Base-by-base conservation (phyloP, 768 basidiomycete species). In the Sistotremastrum niveocremeum region DNA sequence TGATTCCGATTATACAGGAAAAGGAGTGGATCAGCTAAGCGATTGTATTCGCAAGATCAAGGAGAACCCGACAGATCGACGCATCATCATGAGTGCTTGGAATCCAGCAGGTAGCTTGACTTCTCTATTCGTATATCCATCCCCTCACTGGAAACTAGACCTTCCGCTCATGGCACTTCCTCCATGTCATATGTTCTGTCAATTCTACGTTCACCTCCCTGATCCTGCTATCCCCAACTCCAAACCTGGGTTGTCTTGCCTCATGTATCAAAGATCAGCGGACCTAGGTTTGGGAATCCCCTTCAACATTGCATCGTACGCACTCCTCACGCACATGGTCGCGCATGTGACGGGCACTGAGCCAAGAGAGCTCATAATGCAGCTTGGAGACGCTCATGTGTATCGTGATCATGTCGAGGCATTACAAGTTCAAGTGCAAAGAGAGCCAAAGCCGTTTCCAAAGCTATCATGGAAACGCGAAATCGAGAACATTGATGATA, bases 281-380 rank as follows among this genome's bases (percentile, higher is more conserved):
- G 94, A 99, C 60, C 76, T 97, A 6, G 94, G 94, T 1, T 85
- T 99, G 36, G 94, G 94, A 2, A 87, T 99, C 42, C 94, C 94
- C 0, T 99, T 99, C 76, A 99, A 99, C 64, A 98, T 99, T 63
- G 95, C 94, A 8, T 98, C 95, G 0, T 99, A 98, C 62, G 86
- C 95, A 5, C 76, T 99, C 20, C 77, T 99, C 45, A 95, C 93
- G 0, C 91, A 97, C 63, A 91, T 99, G 87, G 77, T 99, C 52
- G 93, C 94, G n/a, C 81, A 77, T 29, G 79, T 95, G 48, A 97
- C 94, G 8, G 71, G 74, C 39, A 91, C 87, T 3, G 77, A 81
- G 33, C 76, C 95, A 1, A 80, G 84, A 60, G 93, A 95, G 60
- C 77, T 99, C 46, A 72, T 94, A 57, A 84, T 97, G 51, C 93